Percentiles rank a stretch among this genome's conserved stretches.
Conservation (phyloP, 2,329 filamentous ascomycete species). For the Botrytis medusae region DNA sequence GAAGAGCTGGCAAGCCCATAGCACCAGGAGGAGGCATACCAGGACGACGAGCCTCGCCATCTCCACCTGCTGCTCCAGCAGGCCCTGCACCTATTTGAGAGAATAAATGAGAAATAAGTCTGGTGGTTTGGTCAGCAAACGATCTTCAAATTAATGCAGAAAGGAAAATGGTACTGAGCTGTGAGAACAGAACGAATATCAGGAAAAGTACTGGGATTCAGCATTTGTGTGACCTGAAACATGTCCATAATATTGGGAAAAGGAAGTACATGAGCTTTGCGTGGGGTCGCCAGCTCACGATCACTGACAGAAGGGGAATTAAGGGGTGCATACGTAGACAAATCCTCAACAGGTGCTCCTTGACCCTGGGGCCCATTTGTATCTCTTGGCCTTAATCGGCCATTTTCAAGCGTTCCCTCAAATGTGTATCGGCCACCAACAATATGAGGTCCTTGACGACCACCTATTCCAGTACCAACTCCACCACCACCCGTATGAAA, state of each 20-base stretch:
- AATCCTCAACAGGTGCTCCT: slow-evolving; percentile 47
- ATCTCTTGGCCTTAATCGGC: slow-evolving; percentile 50
- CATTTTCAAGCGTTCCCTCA: slow-evolving; percentile 33
- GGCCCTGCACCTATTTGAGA: slow-evolving; percentile 26
- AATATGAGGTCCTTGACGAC: slow-evolving; percentile 28
- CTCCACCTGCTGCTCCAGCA: slow-evolving; percentile 24
- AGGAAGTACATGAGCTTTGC: background rate
- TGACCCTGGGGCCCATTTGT: slow-evolving; percentile 50
- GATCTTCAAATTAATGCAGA: slow-evolving; percentile 31
- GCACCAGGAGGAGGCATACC: slow-evolving; percentile 42
- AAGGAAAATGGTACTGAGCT: slow-evolving; percentile 27
- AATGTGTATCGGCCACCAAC: slow-evolving; percentile 37
- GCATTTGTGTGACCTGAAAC: background rate
- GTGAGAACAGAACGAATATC: slow-evolving; percentile 22
- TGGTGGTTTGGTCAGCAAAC: slow-evolving; percentile 35
- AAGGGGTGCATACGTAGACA: slow-evolving; percentile 47
- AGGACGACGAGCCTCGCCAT: slow-evolving; percentile 30
- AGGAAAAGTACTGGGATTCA: background rate
- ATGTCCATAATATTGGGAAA: background rate
- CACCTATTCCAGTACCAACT: slow-evolving; percentile 2
- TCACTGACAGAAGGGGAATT: slow-evolving; percentile 1
- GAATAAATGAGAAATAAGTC: slow-evolving; percentile 36
- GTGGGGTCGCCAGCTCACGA: background rate
- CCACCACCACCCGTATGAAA: slow-evolving; percentile 28
- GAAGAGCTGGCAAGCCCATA: slow-evolving; percentile 51